Evolutionary conservation across 208 protist species (phyloP).

Genomic region (Strigomonas galati): DNA sequence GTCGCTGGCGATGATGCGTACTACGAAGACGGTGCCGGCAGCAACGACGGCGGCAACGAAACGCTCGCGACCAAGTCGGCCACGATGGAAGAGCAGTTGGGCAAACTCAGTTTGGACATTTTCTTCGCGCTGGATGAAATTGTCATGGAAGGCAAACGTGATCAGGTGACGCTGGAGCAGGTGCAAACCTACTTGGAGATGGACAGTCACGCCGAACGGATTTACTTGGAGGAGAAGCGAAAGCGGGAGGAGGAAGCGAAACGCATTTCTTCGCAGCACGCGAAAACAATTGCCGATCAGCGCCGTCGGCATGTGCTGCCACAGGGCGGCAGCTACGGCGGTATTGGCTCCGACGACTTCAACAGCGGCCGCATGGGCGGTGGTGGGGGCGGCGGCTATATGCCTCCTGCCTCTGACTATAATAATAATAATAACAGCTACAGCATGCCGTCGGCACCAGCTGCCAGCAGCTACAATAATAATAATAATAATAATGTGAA

Average conservation of each 20-base stretch:
- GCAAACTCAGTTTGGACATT: conserved; percentile 89
- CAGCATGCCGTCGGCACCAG: not conserved
- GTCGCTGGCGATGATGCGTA: not conserved
- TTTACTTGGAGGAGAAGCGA: conserved; percentile 70
- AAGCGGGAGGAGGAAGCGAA: conserved; percentile 90
- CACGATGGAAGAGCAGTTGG: conserved; percentile 73
- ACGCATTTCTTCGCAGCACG: conserved; percentile 82
- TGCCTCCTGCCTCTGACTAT: conserved; percentile 11
- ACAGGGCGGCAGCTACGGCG: conserved; percentile 57
- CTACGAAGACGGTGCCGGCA: not conserved
- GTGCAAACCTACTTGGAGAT: conserved; percentile 96
- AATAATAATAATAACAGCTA: conserved; percentile 4
- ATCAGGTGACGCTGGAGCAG: conserved; percentile 92
- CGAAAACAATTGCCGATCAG: conserved; percentile 77
- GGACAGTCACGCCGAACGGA: conserved; percentile 96
- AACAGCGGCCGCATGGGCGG: conserved; percentile 20
- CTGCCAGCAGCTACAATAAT: not conserved
- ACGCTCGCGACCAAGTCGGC: conserved; percentile 15
- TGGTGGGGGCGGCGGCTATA: conserved; percentile 13
- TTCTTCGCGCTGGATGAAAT: conserved; percentile 98
- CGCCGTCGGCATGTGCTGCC: conserved; percentile 27
- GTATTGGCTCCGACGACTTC: conserved; percentile 62
- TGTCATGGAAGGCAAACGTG: conserved; percentile 92
- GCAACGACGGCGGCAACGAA: not conserved
- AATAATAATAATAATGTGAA: conserved; percentile 9